Evolutionary conservation across 495 filamentous ascomycete species (phyloP).

Genomic region (Penicillium coprophilum): DNA sequence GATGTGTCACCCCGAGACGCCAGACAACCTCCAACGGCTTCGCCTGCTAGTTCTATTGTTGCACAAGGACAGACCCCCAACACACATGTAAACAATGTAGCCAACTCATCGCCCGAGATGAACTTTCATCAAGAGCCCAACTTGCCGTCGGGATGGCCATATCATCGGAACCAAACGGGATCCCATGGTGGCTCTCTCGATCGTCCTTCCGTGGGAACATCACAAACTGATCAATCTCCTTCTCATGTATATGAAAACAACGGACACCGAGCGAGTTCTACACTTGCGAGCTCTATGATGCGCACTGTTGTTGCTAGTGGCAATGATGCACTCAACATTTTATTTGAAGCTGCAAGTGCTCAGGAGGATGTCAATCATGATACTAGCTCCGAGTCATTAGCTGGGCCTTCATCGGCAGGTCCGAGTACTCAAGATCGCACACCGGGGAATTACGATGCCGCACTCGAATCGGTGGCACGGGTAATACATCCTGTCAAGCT

Average conservation of each 20-base stretch:
- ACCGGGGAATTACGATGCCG: slow-evolving; percentile 17
- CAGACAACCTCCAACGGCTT: not conserved
- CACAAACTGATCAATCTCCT: slow-evolving; percentile 11
- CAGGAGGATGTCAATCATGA: slow-evolving; percentile 33
- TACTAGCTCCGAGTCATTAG: slow-evolving; percentile 13
- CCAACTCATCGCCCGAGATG: not conserved
- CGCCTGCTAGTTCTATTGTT: not conserved
- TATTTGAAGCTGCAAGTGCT: slow-evolving; percentile 52
- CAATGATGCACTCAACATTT: slow-evolving; percentile 54
- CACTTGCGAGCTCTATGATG: slow-evolving; percentile 47
- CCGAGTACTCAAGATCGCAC: slow-evolving; percentile 17
- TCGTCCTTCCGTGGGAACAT: not conserved
- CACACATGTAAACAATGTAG: not conserved
- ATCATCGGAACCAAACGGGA: not conserved
- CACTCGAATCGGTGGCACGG: slow-evolving; percentile 23
- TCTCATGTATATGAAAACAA: slow-evolving; percentile 20
- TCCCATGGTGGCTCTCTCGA: slow-evolving; percentile 2
- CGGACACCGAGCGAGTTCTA: slow-evolving; percentile 35
- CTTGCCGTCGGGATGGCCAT: slow-evolving; percentile 8
- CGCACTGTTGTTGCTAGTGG: slow-evolving; percentile 50
- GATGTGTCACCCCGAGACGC: slow-evolving; percentile 12
- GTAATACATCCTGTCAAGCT: slow-evolving; percentile 32
- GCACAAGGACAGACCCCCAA: not conserved
- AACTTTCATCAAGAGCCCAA: not conserved
- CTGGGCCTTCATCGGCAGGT: slow-evolving; percentile 14